Evolutionary conservation across 2,329 filamentous ascomycete species (phyloP), one percentile per base, ranked within the genome.

Genomic region (Conoideocrella luteorostrata): DNA sequence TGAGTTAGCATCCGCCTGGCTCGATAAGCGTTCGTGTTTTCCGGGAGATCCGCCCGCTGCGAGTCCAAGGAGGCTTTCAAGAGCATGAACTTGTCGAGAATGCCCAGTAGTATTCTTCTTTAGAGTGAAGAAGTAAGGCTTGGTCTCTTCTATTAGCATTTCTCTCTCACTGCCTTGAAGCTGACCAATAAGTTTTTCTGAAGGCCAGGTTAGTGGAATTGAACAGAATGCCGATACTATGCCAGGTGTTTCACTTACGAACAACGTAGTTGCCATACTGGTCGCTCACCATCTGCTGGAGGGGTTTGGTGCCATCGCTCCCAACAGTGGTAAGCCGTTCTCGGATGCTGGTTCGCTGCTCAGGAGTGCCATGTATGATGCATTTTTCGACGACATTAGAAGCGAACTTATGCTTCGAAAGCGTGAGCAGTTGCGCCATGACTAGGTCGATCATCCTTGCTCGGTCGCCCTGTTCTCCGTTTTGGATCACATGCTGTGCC

Each of bases 301-400:
- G 68, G n/a, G 82, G 78, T 44, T 73, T 83, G 44, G 81, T 79
- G 11, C 85, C 85, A 34, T 85, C 78, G 7, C 76, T 73, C 42
- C 78, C 77, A 13, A 72, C 60, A 2, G 72, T 71, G 2, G 75
- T 81, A 21, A 90, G 68, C 46, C 78, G 72, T 39, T 71, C 69
- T 42, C 86, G 77, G 46, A 96, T 88, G 24, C 75, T 72, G 26
- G 72, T 75, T 41, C 85, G 81, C 59, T 95, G 85, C 40, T 82
- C 71, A 17, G 77, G 69, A 1, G 79, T 79, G 17, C 87, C 88
- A 52, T 75, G 78, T 44, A 84, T 72, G 47, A 97, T 84, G 59
- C 89, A 95, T 64, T 88, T 91, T 65, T 98, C 93, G 1, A 98
- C 91, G 3, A 98, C 91, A 55, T 98, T 97, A 57, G 90, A 96